Percentiles rank a stretch among this genome's conserved stretches.
These are phyloP conservation scores for Sonneratia caseolaris DNA, from an alignment of 345 rosid genomes.

Conservation along the genomic window DNA sequence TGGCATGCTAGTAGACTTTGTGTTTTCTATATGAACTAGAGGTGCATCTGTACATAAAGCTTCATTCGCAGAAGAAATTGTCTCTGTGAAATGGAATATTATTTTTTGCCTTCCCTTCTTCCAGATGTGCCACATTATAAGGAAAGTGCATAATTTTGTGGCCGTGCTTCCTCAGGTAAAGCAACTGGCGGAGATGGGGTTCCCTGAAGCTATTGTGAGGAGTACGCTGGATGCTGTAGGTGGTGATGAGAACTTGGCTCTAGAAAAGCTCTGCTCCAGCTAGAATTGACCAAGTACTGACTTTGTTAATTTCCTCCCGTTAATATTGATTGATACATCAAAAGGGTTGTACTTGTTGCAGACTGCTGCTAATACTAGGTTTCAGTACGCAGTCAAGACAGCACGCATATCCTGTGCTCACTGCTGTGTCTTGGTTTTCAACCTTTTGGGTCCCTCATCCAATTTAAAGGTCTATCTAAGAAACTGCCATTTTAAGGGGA, in stretches of 20 bases:
- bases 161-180: constrained; percentile 40
- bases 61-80: background rate
- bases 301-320: background rate
- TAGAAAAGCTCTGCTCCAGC: constrained; percentile 80
- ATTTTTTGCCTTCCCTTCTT: background rate
- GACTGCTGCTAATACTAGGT: background rate
- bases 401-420: background rate
- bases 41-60: background rate
- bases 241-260: constrained; percentile 96
- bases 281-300: constrained; percentile 9
- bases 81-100: background rate
- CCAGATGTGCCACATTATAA: background rate
- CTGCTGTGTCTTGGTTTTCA: background rate
- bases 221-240: constrained; percentile 67
- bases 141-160: background rate
- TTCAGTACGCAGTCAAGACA: background rate
- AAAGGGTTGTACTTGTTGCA: background rate
- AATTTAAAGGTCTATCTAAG: background rate
- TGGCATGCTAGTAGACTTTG: background rate
- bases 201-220: constrained; percentile 68
- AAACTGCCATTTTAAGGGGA: background rate
- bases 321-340: constrained; percentile 1
- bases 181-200: constrained; percentile 94
- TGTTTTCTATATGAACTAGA: background rate
- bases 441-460: background rate